Percentiles rank a stretch among this genome's conserved stretches.
Evolutionary conservation across 31 red algal genomes (phyloP).

Genomic region (Endocladia muricata): DNA sequence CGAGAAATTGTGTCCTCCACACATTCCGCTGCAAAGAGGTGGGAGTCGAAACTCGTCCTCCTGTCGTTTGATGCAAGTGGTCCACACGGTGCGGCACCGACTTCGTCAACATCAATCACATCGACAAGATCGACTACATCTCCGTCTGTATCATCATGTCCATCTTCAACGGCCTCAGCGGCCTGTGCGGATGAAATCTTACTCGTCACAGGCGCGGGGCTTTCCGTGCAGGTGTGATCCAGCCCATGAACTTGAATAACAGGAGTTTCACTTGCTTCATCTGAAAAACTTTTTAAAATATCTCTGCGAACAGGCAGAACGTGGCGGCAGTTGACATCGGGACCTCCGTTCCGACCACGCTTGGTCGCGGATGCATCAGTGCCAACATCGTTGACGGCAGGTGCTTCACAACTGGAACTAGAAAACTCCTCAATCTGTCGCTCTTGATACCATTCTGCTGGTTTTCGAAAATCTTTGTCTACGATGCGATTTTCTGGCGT

Average conservation of each 20-base stretch:
- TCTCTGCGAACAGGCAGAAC: not conserved
- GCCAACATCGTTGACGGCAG: not conserved
- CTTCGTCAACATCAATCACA: constrained; percentile 3
- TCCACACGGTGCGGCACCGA: not conserved
- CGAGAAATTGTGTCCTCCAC: too few species aligned
- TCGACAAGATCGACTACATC: not conserved
- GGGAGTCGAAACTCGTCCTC: not conserved
- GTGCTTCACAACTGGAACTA: constrained; percentile 24
- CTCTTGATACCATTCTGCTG: constrained; percentile 58
- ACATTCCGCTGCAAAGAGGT: not conserved
- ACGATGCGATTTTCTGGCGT: not conserved
- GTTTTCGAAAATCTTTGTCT: not conserved
- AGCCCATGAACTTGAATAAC: too few species aligned
- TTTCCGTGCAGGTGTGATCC: not conserved
- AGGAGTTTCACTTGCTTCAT: too few species aligned
- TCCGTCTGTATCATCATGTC: not conserved
- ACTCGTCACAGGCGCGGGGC: not conserved
- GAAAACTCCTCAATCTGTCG: constrained; percentile 58
- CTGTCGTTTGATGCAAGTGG: not conserved
- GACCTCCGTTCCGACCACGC: not conserved
- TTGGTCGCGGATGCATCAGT: not conserved
- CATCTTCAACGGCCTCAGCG: not conserved
- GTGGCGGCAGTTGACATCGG: not conserved
- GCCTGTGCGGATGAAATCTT: not conserved
- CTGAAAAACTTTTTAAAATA: not conserved